Conservation (phyloP, 2,329 filamentous ascomycete genomes). For the Sporothrix inflata region DNA sequence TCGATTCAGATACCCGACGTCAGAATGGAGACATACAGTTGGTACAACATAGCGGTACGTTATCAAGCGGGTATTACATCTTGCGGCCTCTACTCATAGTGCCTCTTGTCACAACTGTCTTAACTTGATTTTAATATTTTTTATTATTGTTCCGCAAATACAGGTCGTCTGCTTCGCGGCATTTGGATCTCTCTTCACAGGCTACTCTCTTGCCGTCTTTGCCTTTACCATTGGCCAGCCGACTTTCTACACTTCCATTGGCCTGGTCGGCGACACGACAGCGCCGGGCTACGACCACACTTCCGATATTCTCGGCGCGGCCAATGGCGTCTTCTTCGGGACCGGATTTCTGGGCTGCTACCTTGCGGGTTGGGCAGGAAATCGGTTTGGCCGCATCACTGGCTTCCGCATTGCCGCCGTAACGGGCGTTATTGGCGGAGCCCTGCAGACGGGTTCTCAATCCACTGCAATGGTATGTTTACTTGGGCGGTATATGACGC, state of each 20-base stretch:
- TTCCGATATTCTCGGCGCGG: not conserved
- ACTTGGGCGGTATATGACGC: not conserved
- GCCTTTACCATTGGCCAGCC: not conserved
- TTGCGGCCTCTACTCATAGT: too few species aligned
- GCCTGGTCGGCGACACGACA: not conserved
- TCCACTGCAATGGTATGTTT: not conserved
- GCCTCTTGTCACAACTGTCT: too few species aligned
- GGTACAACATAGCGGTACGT: constrained; percentile 7
- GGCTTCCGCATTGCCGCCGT: not conserved
- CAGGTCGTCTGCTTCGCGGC: not conserved
- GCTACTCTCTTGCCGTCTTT: not conserved
- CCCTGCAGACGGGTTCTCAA: not conserved
- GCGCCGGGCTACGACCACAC: not conserved
- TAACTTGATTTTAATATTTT: too few species aligned
- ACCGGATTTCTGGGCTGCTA: not conserved
- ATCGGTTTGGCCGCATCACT: not conserved
- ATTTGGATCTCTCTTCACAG: not conserved
- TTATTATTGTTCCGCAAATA: too few species aligned
- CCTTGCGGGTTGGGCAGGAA: not conserved
- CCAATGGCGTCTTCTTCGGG: not conserved
- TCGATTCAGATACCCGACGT: not conserved
- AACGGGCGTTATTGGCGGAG: not conserved
- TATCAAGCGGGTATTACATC: not conserved
- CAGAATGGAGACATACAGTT: not conserved
- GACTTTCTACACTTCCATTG: not conserved